These are phyloP conservation scores for Rauvolfia tetraphylla DNA, from an alignment of 257 asterid species.

Conservation along the genomic window DNA sequence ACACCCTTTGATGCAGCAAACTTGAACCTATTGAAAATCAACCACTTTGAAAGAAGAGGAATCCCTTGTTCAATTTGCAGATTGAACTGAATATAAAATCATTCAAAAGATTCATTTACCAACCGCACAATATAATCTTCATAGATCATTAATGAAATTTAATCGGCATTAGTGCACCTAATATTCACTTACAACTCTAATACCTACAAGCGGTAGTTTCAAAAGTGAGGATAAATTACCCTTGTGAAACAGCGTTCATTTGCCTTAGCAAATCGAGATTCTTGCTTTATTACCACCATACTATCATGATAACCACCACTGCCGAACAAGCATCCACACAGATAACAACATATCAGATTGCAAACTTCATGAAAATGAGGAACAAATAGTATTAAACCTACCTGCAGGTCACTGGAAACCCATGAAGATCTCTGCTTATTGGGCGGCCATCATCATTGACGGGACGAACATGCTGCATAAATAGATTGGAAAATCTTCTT, in stretches of 20 bases:
- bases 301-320: constrained; percentile 86
- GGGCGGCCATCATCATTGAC: constrained; percentile 76
- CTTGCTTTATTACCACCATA: constrained; percentile 91
- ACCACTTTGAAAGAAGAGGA: constrained; percentile 89
- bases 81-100: constrained; percentile 59
- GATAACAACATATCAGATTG: constrained; percentile 17
- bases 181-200: neutral
- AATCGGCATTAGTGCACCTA: neutral
- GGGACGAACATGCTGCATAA: constrained; percentile 73
- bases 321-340: constrained; percentile 25
- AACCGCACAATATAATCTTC: neutral
- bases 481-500: constrained; percentile 7
- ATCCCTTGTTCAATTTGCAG: constrained; percentile 96
- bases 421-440: constrained; percentile 79
- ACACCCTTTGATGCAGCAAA: constrained; percentile 83
- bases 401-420: constrained; percentile 98
- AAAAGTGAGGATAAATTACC: constrained; percentile 41
- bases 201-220: neutral
- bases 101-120: constrained; percentile 6
- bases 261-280: constrained; percentile 86
- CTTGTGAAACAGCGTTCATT: constrained; percentile 66
- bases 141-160: neutral
- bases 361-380: constrained; percentile 10
- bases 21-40: constrained; percentile 87
- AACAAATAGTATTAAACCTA: constrained; percentile 26